Conservation (phyloP, 306 rosid genomes). For the barrel medic (Medicago truncatula) region MtrunA17r5.0-ANR NC_053045.1:26812001-26812500, state of each 20-base stretch:
- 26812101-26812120: no score
- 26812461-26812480: conserved; percentile 51
- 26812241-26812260: conserved; percentile 73
- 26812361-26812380: background rate
- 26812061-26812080: no score
- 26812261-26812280: conserved; percentile 52
- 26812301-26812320: conserved; percentile 30
- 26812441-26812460: conserved; percentile 50
- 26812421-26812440: conserved; percentile 59
- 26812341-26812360: background rate
- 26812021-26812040: no score
- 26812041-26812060: no score
- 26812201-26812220: conserved; percentile 12
- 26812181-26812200: background rate
- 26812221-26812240: conserved; percentile 72
- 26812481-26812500: conserved; percentile 71
- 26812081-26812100: no score
- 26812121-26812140: no score
- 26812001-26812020: no score
- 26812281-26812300: conserved; percentile 44
- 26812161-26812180: background rate
- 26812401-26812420: conserved; percentile 40
- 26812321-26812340: background rate
- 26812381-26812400: conserved; percentile 59
- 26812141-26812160: no score